Evolutionary conservation across 1,284 basidiomycete species (phyloP).

Genomic region (Trichosporon asahii): DNA sequence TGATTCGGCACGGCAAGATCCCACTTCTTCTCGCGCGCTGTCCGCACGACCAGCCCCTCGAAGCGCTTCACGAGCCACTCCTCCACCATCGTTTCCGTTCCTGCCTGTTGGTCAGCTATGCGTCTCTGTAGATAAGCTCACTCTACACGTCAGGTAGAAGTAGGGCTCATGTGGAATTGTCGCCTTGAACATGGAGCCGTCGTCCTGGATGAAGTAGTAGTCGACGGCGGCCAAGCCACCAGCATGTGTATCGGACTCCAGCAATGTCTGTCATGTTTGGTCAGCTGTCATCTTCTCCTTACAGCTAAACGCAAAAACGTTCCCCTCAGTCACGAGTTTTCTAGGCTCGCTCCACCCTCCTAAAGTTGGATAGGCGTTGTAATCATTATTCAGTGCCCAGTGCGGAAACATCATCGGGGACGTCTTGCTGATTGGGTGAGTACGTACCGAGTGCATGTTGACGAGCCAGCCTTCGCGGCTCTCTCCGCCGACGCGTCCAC

Average conservation of each 20-base stretch:
- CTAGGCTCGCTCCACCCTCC: conserved; percentile 52
- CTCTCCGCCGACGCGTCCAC: conserved; percentile 59
- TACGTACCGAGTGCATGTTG: conserved; percentile 92
- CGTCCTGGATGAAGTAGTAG: conserved; percentile 96
- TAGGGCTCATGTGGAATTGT: conserved; percentile 93
- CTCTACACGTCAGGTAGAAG: conserved; percentile 87
- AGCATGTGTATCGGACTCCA: conserved; percentile 77
- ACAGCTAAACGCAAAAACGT: neutral
- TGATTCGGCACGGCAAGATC: conserved; percentile 96
- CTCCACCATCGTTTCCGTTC: conserved; percentile 85
- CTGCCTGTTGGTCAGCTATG: conserved; percentile 57
- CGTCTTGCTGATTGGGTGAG: neutral
- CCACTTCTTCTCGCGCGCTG: conserved; percentile 81
- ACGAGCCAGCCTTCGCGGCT: conserved; percentile 86
- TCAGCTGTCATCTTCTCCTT: conserved; percentile 2
- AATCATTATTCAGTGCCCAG: conserved; percentile 16
- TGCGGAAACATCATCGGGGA: conserved; percentile 44
- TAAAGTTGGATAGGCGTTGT: conserved; percentile 33
- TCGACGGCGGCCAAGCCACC: conserved; percentile 87
- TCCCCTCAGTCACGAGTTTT: conserved; percentile 53
- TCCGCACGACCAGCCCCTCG: conserved; percentile 76
- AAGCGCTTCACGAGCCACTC: conserved; percentile 95
- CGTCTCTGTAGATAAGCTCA: conserved; percentile 49
- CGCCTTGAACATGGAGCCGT: conserved; percentile 92
- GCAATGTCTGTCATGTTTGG: conserved; percentile 61